Evolutionary conservation across 2,329 filamentous ascomycete species (phyloP).

Genomic region (Pseudonectria foliicola): DNA sequence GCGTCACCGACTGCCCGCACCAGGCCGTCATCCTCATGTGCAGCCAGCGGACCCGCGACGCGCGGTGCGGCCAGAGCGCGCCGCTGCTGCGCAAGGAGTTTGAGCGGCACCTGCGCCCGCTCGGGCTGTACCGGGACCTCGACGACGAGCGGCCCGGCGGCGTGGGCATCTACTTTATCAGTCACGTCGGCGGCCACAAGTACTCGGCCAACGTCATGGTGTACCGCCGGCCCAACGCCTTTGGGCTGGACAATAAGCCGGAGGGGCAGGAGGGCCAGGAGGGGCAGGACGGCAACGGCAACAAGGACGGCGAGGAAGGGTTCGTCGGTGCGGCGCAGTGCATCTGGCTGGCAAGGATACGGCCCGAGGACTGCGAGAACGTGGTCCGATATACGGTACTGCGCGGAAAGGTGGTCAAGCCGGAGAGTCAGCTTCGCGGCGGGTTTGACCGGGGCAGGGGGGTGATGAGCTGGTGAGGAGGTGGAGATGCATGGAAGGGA

Average conservation of each 20-base stretch:
- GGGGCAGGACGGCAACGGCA: constrained; percentile 11
- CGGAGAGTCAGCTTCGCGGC: constrained; percentile 73
- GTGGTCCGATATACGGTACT: constrained; percentile 82
- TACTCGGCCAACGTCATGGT: constrained; percentile 93
- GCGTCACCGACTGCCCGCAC: constrained; percentile 61
- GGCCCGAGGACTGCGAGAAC: constrained; percentile 87
- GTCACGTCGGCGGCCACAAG: constrained; percentile 93
- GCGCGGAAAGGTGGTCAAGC: constrained; percentile 91
- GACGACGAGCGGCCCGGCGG: constrained; percentile 86
- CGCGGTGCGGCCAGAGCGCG: constrained; percentile 87
- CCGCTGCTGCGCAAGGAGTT: constrained; percentile 84
- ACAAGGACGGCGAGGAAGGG: constrained; percentile 19
- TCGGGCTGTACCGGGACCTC: constrained; percentile 79
- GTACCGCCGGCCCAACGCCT: constrained; percentile 61
- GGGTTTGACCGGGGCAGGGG: constrained; percentile 82
- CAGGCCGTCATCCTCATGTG: constrained; percentile 84
- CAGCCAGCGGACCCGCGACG: constrained; percentile 89
- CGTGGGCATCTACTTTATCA: constrained; percentile 94
- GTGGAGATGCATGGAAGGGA: neutral
- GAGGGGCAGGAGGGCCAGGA: constrained; percentile 10
- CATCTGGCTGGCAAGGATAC: constrained; percentile 83
- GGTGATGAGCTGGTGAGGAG: constrained; percentile 72
- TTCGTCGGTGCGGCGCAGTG: constrained; percentile 68
- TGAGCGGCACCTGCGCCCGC: constrained; percentile 76
- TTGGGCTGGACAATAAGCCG: constrained; percentile 42